Base-by-base conservation (phyloP, 2,329 filamentous ascomycete genomes). In the Sarocladium brachiariae region DNA sequence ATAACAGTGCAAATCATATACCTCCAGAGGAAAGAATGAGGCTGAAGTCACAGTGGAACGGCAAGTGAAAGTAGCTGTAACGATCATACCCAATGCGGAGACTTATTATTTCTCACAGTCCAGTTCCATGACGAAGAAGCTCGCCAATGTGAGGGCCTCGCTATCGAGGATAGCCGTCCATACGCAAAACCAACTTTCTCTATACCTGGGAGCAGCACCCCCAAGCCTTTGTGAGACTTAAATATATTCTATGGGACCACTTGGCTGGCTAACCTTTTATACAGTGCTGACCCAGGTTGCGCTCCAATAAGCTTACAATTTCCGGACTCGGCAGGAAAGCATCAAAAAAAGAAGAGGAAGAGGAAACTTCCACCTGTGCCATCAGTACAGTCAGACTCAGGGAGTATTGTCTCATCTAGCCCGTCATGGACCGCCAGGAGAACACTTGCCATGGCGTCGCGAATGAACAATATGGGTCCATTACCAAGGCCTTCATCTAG, bases 111-210 rank as follows among this genome's bases (percentile, higher is more conserved):
- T 21, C 33, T 9, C 19, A 43, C 7, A 61, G 59, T 52, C 2
- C 23, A 50, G 14, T 55, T 61, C 11, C 19, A 52, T 2, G 59
- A 61, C 18, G 56, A 57, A 18, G 59, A 61, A 21, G 53, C 59
- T 2, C 50, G 53, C 11, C 54, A 59, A 39, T 55, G 60, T 43
- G 34, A 58, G 27, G 59, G 59, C 14, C 54, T 61, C 0, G 38
- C 50, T 7, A 18, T 54, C n/a, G 54, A 50, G 3, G 55, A 58
- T 13, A 49, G 51, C 9, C 54, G 59, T 3, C 59, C 58, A 11
- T 61, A 56, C 55, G 59, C 59, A 1, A 57, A 50, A 14, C 43
- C 53, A 25, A 23, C 52, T 13, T 37, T 56, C 7, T 27, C 21
- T 11, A 13, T 11, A 14, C 21, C 39, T 14, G 11, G 9, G 35